Evolutionary conservation across 257 asterid genomes (phyloP).

Genomic region (Leptodermis oblonga): DNA sequence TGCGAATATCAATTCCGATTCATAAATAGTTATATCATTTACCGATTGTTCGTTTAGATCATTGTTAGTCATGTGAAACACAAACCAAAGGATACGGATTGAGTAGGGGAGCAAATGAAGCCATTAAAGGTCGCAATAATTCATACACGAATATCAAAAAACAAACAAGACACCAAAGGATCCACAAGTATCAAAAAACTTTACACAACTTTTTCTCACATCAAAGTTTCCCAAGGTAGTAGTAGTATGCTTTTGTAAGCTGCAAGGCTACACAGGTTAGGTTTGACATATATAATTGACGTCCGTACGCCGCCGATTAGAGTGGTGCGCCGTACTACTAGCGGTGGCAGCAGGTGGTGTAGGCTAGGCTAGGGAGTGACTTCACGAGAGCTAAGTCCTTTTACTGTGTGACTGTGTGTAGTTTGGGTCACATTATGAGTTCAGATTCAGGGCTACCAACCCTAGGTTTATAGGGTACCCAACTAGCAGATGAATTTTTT

Average conservation of each 20-base stretch:
- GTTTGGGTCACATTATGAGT: neutral
- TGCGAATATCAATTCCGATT: too few relatives aligned
- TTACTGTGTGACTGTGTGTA: neutral
- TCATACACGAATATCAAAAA: constrained; percentile 34
- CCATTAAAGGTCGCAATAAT: constrained; percentile 26
- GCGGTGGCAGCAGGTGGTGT: neutral
- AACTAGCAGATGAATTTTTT: too few relatives aligned
- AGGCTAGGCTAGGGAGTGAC: too few relatives aligned
- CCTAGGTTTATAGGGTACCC: too few relatives aligned
- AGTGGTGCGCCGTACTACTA: constrained; percentile 16
- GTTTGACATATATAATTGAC: neutral
- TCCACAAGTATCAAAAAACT: too few relatives aligned
- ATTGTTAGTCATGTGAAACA: neutral
- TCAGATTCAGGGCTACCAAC: too few relatives aligned
- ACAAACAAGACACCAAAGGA: neutral
- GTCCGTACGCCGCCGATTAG: constrained; percentile 20
- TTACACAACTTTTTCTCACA: constrained; percentile 11
- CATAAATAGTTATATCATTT: too few relatives aligned
- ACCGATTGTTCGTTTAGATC: too few relatives aligned
- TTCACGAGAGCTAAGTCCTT: too few relatives aligned
- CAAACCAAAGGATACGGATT: neutral
- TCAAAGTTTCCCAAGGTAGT: constrained; percentile 20
- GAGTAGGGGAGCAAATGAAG: neutral
- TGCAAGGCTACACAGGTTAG: neutral
- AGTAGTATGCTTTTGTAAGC: neutral